Evolutionary conservation across 2,329 filamentous ascomycete genomes (phyloP).

Genomic region (Colletotrichum horii): DNA sequence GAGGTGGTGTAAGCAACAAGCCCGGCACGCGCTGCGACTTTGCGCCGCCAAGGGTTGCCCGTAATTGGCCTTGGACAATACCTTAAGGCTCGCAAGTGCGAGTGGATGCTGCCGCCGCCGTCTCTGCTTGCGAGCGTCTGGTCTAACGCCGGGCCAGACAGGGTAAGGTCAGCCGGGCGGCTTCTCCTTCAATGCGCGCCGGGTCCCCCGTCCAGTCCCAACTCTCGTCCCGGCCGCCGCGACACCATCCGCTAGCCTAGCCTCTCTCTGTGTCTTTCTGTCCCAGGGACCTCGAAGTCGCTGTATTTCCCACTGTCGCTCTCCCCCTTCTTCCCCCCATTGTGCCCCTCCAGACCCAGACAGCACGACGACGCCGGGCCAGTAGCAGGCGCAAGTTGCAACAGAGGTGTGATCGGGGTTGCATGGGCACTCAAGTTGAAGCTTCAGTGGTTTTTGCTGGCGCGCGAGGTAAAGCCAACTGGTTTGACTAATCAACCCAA

Average conservation of each 20-base stretch:
- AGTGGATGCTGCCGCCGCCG: constrained; percentile 16
- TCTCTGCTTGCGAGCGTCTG: not conserved
- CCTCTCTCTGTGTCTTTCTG: not conserved
- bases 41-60: not conserved
- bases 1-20: not conserved
- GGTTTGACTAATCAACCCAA: not conserved
- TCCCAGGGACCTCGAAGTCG: not conserved
- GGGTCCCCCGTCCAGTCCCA: not conserved
- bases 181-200: constrained; percentile 5
- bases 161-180: constrained; percentile 13
- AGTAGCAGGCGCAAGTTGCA: not conserved
- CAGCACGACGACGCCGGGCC: not conserved
- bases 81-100: not conserved
- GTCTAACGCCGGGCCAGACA: constrained; percentile 2
- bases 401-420: not conserved
- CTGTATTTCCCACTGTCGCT: not conserved
- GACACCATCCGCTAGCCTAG: not conserved
- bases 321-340: not conserved
- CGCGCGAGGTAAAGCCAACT: not conserved
- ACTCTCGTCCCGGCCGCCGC: constrained; percentile 1
- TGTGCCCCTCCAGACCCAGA: too few species aligned
- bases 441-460: not conserved
- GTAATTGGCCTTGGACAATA: not conserved
- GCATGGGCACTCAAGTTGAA: not conserved
- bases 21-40: not conserved